A percentile compares a stretch with the other conserved stretches of the same genome.
Conservation (phyloP, 2,329 filamentous ascomycete genomes). For the Exserohilum rostratum region DNA sequence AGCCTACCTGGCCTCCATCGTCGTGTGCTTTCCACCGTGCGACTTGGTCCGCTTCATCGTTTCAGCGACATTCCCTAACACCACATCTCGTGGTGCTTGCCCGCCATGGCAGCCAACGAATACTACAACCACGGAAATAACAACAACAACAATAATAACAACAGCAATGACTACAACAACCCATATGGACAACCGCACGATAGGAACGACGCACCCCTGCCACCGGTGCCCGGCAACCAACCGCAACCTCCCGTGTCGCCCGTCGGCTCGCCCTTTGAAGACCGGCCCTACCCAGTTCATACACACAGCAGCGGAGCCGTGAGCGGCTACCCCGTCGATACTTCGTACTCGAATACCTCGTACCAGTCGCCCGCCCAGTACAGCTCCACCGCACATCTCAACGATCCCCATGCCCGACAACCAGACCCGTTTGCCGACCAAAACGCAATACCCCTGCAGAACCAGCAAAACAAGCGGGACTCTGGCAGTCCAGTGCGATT, state of each 20-base stretch:
- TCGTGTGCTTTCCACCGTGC: background rate
- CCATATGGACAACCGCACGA: slow-evolving; percentile 37
- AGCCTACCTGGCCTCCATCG: background rate
- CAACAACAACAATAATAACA: background rate
- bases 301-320: slow-evolving; percentile 54
- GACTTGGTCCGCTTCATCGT: background rate
- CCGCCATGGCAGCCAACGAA: slow-evolving; percentile 58
- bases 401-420: slow-evolving; percentile 46
- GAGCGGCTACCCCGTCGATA: slow-evolving; percentile 58
- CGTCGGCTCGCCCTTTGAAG: slow-evolving; percentile 41
- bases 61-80: background rate
- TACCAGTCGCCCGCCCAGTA: slow-evolving; percentile 28
- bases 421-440: slow-evolving; percentile 60
- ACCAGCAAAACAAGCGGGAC: slow-evolving; percentile 49
- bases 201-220: slow-evolving; percentile 47
- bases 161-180: slow-evolving; percentile 65
- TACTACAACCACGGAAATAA: too few relatives aligned
- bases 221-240: slow-evolving; percentile 36
- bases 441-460: slow-evolving; percentile 56
- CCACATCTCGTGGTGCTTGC: background rate
- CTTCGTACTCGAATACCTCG: slow-evolving; percentile 60
- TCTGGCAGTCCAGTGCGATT: slow-evolving; percentile 44
- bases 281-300: slow-evolving; percentile 51
- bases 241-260: slow-evolving; percentile 43
- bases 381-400: slow-evolving; percentile 41